These are phyloP conservation scores for Flaveria brownii DNA, from an alignment of 129 eudicot species.

Conservation along the genomic window DNA sequence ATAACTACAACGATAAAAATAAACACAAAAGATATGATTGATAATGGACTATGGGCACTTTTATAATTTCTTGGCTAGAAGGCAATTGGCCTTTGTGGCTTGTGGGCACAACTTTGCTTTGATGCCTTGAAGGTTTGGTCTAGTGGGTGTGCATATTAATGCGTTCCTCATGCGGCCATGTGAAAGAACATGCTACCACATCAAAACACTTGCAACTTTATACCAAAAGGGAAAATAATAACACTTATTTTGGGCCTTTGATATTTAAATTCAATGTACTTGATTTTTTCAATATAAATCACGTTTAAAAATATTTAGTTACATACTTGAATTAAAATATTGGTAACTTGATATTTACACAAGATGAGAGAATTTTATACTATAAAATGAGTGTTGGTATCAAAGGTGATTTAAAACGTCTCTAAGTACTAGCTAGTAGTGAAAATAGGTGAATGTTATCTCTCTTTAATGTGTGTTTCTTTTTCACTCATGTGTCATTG, in stretches of 20 bases:
- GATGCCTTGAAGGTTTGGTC: conserved; percentile 28
- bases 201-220: conserved; percentile 38
- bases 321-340: too few species aligned
- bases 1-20: not conserved
- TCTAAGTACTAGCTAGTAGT: not conserved
- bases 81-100: conserved; percentile 35
- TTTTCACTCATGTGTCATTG: too few species aligned
- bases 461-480: not conserved
- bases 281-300: not conserved
- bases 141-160: conserved; percentile 38
- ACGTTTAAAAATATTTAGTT: not conserved
- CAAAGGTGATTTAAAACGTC: not conserved
- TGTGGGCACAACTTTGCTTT: conserved; percentile 41
- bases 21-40: not conserved
- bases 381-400: too few species aligned
- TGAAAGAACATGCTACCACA: conserved; percentile 46
- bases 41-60: conserved; percentile 8
- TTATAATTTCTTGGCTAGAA: conserved; percentile 18
- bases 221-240: conserved; percentile 18
- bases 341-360: too few species aligned
- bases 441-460: not conserved
- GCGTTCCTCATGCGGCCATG: conserved; percentile 45
- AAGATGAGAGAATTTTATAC: too few species aligned
- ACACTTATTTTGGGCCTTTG: conserved; percentile 10
- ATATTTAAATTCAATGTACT: conserved; percentile 6